Conservation (phyloP, 257 asterid species). For the Datura wrightii region DNA sequence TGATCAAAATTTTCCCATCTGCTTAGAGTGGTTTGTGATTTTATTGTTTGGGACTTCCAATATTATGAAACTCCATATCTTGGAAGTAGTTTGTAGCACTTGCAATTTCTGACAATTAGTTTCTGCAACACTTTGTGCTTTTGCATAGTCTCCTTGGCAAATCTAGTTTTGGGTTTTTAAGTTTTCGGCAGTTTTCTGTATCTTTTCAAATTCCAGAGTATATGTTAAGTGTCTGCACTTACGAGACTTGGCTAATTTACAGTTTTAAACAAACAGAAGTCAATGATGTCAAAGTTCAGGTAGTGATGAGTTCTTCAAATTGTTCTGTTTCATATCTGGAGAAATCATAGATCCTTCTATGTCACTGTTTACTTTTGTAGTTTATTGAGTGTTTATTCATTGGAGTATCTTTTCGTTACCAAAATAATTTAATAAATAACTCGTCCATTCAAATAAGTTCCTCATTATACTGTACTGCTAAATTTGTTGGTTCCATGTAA, state of each 20-base stretch:
- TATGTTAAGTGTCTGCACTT: constrained; percentile 8
- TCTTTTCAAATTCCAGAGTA: constrained; percentile 13
- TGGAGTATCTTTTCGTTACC: constrained; percentile 21
- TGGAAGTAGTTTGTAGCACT: constrained; percentile 16
- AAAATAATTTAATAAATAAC: constrained; percentile 17
- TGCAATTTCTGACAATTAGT: constrained; percentile 23
- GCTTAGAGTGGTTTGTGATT: constrained; percentile 20
- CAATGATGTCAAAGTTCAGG: neutral
- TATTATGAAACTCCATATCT: neutral
- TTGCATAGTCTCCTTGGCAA: constrained; percentile 9
- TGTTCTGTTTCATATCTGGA: constrained; percentile 5
- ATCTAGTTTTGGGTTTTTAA: neutral
- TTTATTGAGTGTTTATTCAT: neutral
- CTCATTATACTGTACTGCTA: neutral
- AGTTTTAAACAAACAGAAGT: constrained; percentile 22
- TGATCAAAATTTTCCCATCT: constrained; percentile 20
- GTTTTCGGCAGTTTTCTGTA: neutral
- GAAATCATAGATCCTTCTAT: neutral
- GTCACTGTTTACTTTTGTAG: neutral
- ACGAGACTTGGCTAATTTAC: constrained; percentile 12
- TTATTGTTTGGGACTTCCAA: constrained; percentile 9
- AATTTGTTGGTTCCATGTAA: neutral
- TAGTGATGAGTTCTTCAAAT: constrained; percentile 2
- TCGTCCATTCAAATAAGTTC: neutral
- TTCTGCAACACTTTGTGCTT: constrained; percentile 15